Evolutionary conservation across 495 filamentous ascomycete genomes (phyloP), one percentile per base, ranked within the genome.

Genomic region (Penicillium salamii): DNA sequence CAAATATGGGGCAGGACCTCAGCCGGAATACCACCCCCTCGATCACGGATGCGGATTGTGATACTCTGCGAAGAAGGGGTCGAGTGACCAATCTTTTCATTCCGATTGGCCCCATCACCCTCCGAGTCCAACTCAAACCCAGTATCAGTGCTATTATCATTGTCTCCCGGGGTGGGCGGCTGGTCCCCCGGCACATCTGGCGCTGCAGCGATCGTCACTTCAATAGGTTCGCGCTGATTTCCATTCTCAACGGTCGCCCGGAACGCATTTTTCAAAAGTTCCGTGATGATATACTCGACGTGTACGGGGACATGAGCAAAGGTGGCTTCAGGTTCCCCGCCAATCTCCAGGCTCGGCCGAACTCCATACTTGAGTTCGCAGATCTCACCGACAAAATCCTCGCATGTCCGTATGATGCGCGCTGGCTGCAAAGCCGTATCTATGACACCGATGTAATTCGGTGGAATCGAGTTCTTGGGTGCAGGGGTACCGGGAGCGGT

Each of bases 331-430:
- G 87, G 82, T 54, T 92, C 81, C 23, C 92, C 93, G 50, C 90
- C 85, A 54, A 98, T 88, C 11, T 85, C 68, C 54, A 96, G 75
- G 11, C 79, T 78, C 1, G 93, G 93, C 0, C 93, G 82, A 2
- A 95, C 87, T 14, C 93, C 93, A 68, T 97, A 98, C 34, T 91
- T 90, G 15, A 97, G 76, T 71, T 98, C 93, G 71, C 92, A 97
- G 53, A 97, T 96, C 55, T 97, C 93, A 33, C 87, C 85, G 0
- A 98, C 93, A 56, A 95, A 93, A 49, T 85, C 82, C 46, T 90
- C 90, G 66, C 92, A 97, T 2, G 78, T 75, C 48, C 88, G 82
- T 42, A 97, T 78, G 24, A 88, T 89, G 17, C 78, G 76, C 0
- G 91, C 87, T 0, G 92, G 93, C 20, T 85, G 88, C 17, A 98